Percentiles rank a stretch among this genome's conserved stretches.
Conservation (phyloP, 2,329 filamentous ascomycete genomes). For the Ophiostoma piceae region DNA sequence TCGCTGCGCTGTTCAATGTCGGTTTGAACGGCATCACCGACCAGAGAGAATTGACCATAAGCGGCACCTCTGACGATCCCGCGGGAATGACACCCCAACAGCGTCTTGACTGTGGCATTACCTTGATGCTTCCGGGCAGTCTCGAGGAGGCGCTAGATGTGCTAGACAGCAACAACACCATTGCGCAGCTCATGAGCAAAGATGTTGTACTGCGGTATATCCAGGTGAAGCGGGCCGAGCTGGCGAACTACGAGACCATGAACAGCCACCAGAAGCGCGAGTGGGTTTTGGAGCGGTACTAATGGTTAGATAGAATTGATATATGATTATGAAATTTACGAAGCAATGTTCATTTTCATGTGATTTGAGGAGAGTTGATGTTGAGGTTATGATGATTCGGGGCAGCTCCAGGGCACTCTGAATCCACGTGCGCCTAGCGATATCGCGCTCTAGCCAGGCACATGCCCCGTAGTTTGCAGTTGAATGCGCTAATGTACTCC, state of each 20-base stretch:
- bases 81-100: conserved; percentile 44
- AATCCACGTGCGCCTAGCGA: background rate
- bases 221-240: conserved; percentile 55
- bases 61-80: conserved; percentile 54
- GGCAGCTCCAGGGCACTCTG: background rate
- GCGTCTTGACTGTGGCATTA: conserved; percentile 49
- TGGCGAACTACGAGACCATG: conserved; percentile 48
- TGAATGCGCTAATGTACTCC: conserved; percentile 3
- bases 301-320: background rate
- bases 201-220: conserved; percentile 53
- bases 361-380: background rate
- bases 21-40: conserved; percentile 52
- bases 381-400: too few species aligned
- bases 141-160: conserved; percentile 51
- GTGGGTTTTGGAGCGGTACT: conserved; percentile 66
- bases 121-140: conserved; percentile 47
- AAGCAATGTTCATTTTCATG: too few species aligned
- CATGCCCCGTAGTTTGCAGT: background rate
- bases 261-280: conserved; percentile 41
- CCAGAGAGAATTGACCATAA: conserved; percentile 41
- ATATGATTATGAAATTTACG: too few species aligned
- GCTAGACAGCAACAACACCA: conserved; percentile 43
- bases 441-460: background rate
- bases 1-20: conserved; percentile 56
- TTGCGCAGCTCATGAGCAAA: conserved; percentile 44